phyloP scores from a whole-genome alignment of 164 flowering plant genomes.

The Nymphaea thermarum region DNA sequence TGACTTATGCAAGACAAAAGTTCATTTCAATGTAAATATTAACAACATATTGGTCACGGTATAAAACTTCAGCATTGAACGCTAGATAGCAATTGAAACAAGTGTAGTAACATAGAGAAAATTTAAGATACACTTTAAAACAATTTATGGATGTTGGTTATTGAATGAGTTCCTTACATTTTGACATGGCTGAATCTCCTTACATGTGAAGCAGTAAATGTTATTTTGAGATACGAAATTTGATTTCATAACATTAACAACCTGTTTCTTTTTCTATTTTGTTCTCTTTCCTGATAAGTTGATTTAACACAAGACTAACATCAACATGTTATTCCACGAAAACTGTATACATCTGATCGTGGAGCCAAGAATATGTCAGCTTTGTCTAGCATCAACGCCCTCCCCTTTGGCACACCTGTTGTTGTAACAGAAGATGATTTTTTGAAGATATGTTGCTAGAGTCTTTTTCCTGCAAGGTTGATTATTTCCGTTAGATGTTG shows the following conservation, averaged over 20 bases:
- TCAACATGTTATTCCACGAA: conserved; percentile 41
- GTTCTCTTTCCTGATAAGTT: background rate
- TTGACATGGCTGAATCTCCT: background rate
- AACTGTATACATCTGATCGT: conserved; percentile 50
- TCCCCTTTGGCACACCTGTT: conserved; percentile 74
- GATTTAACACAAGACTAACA: conserved; percentile 39
- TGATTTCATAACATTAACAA: background rate
- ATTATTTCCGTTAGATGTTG: background rate
- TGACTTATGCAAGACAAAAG: too few species aligned
- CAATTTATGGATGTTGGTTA: too few species aligned
- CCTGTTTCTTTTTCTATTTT: background rate
- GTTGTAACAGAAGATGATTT: conserved; percentile 92
- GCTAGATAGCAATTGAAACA: too few species aligned
- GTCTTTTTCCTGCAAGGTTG: background rate
- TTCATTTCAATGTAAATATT: too few species aligned
- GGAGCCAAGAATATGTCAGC: conserved; percentile 54
- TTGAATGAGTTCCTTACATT: too few species aligned
- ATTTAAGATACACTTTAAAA: too few species aligned
- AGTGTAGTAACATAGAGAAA: too few species aligned
- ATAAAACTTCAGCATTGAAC: too few species aligned
- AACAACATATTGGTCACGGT: too few species aligned
- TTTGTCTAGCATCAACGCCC: conserved; percentile 61
- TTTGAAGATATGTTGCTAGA: conserved; percentile 67
- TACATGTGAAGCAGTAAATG: background rate
- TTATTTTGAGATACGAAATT: background rate